A percentile compares a stretch with the other conserved stretches of the same genome.
Evolutionary conservation across 1,139 yeast genomes (phyloP).

Genomic region (Oligophagozyma castellii): DNA sequence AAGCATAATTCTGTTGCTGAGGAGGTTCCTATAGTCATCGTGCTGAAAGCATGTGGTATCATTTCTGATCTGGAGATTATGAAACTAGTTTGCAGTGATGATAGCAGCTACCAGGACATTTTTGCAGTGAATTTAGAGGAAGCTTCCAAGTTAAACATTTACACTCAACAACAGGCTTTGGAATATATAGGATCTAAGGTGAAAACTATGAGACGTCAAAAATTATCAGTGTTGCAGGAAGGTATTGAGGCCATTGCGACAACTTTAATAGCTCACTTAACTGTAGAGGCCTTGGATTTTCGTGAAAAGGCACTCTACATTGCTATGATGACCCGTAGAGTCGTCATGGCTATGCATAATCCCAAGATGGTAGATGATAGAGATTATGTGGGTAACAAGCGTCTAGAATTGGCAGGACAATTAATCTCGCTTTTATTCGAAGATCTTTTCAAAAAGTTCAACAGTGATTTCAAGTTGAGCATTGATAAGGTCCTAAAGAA

Average conservation of each 20-base stretch:
- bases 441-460: slow-evolving; percentile 92
- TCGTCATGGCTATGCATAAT: slow-evolving; percentile 87
- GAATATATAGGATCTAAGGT: slow-evolving; percentile 84
- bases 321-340: slow-evolving; percentile 94
- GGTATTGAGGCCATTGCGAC: slow-evolving; percentile 97
- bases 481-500: slow-evolving; percentile 88
- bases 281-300: slow-evolving; percentile 76
- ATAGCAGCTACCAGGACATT: slow-evolving; percentile 77
- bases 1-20: slow-evolving; percentile 93
- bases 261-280: slow-evolving; percentile 87
- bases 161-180: slow-evolving; percentile 88
- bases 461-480: slow-evolving; percentile 83
- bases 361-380: slow-evolving; percentile 95
- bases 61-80: slow-evolving; percentile 85
- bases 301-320: slow-evolving; percentile 88
- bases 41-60: slow-evolving; percentile 89
- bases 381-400: slow-evolving; percentile 96
- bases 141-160: slow-evolving; percentile 72
- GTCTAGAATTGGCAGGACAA: slow-evolving; percentile 95
- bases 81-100: slow-evolving; percentile 86
- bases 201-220: slow-evolving; percentile 84
- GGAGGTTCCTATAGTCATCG: slow-evolving; percentile 88
- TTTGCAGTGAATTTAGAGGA: slow-evolving; percentile 92
- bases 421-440: slow-evolving; percentile 88
- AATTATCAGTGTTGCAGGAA: slow-evolving; percentile 70